A percentile compares a stretch with the other conserved stretches of the same genome.
Conservation (phyloP, 225 moss, liverwort and hornwort species). For the Climacium dendroides region DNA sequence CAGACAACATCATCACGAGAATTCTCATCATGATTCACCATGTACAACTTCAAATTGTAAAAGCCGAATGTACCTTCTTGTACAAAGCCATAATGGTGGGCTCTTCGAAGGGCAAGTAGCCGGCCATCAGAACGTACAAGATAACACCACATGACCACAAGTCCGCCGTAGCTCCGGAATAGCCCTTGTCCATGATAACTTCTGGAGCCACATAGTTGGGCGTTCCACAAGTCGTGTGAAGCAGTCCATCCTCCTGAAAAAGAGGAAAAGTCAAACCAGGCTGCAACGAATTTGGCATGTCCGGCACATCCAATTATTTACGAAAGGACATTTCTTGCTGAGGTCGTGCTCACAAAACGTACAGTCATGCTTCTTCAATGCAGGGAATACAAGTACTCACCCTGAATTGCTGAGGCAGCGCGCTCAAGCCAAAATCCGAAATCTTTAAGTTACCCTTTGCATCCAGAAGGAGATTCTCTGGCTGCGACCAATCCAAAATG, state of each 20-base stretch:
- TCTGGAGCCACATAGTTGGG: conserved; percentile 55
- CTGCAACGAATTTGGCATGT: neutral
- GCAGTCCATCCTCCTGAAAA: conserved; percentile 35
- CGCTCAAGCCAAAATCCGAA: conserved; percentile 92
- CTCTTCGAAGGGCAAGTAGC: conserved; percentile 43
- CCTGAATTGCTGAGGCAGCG: conserved; percentile 81
- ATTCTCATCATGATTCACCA: neutral
- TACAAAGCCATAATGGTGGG: conserved; percentile 35
- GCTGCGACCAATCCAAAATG: conserved; percentile 29
- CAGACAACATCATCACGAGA: neutral
- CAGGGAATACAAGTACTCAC: conserved; percentile 11
- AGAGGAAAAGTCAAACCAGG: neutral
- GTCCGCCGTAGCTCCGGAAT: conserved; percentile 42
- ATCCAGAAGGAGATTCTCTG: conserved; percentile 91
- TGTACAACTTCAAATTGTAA: neutral
- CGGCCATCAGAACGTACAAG: conserved; percentile 42
- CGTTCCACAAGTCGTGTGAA: conserved; percentile 48
- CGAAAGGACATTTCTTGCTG: neutral
- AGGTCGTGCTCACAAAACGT: neutral
- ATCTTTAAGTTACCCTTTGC: conserved; percentile 74
- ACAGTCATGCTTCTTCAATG: neutral
- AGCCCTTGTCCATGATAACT: conserved; percentile 51
- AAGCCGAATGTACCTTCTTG: conserved; percentile 20
- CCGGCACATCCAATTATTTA: neutral
- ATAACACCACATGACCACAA: conserved; percentile 59